These are phyloP conservation scores for Moesziomyces sp. DNA, from an alignment of 1,284 basidiomycete genomes.

Conservation along the genomic window DNA sequence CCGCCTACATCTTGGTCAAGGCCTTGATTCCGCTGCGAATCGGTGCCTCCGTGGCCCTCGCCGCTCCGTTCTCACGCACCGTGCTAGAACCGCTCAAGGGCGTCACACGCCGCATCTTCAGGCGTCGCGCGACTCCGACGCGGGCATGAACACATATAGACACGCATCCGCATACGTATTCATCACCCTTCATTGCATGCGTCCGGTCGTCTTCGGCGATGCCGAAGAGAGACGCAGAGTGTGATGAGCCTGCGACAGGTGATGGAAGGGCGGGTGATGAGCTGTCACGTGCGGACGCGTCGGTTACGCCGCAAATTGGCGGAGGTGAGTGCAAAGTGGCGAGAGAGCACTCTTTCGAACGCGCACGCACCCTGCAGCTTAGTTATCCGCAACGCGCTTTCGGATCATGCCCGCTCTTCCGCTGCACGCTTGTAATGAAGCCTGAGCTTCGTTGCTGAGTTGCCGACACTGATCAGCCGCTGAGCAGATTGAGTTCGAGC, in stretches of 20 bases:
- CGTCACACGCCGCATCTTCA: conserved; percentile 4
- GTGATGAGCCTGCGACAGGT: too few relatives aligned
- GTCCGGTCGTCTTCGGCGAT: too few relatives aligned
- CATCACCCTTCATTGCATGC: neutral
- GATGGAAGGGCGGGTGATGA: neutral
- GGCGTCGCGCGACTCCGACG: conserved; percentile 8
- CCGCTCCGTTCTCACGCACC: conserved; percentile 79
- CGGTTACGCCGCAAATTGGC: neutral
- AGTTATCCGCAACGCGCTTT: too few relatives aligned
- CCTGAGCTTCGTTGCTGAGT: too few relatives aligned
- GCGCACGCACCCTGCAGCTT: too few relatives aligned
- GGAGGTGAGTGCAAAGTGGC: neutral
- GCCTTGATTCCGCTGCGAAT: conserved; percentile 81
- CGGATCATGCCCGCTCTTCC: too few relatives aligned
- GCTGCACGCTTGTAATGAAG: neutral
- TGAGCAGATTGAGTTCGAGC: too few relatives aligned
- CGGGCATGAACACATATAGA: conserved; percentile 3
- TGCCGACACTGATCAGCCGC: too few relatives aligned
- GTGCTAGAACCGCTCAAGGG: conserved; percentile 74
- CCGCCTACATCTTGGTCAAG: conserved; percentile 88
- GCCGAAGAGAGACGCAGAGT: too few relatives aligned
- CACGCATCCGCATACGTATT: neutral
- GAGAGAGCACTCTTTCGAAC: too few relatives aligned
- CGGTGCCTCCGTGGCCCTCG: conserved; percentile 78
- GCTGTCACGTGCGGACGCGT: neutral